Conservation (phyloP, 2,329 filamentous ascomycete species). For the Arthrobotrys pseudoclavata region DNA sequence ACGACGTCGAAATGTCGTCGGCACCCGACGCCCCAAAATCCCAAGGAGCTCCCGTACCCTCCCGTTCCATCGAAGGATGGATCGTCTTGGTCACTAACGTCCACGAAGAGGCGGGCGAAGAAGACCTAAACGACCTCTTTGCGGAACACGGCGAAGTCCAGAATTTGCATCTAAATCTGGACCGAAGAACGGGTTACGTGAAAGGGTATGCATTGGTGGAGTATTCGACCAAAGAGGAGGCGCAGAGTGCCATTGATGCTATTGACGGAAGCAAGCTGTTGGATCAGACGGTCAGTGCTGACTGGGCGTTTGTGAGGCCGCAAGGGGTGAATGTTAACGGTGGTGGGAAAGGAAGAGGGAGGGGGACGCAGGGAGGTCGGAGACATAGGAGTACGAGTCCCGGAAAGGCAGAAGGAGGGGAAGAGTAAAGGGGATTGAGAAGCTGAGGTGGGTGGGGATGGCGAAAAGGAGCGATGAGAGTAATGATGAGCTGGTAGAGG, state of each 20-base stretch:
- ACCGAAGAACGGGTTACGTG: slow-evolving; percentile 85
- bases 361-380: slow-evolving; percentile 59
- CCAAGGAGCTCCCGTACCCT: slow-evolving; percentile 74
- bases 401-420: slow-evolving; percentile 54
- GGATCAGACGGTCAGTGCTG: slow-evolving; percentile 83
- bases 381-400: slow-evolving; percentile 58
- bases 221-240: slow-evolving; percentile 78
- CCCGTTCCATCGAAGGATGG: slow-evolving; percentile 90
- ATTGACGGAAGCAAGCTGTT: slow-evolving; percentile 82
- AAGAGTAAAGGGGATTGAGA: slow-evolving; percentile 27
- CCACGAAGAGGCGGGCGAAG: slow-evolving; percentile 87
- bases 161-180: slow-evolving; percentile 86
- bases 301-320: slow-evolving; percentile 87
- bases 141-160: slow-evolving; percentile 88
- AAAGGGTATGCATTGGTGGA: slow-evolving; percentile 92
- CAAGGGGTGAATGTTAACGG: slow-evolving; percentile 73
- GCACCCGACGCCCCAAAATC: slow-evolving; percentile 25
- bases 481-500: neutral
- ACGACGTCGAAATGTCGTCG: slow-evolving; percentile 53
- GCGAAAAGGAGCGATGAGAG: neutral
- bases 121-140: slow-evolving; percentile 84
- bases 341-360: slow-evolving; percentile 64
- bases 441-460: neutral
- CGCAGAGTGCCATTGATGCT: slow-evolving; percentile 83
- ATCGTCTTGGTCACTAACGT: slow-evolving; percentile 89